Percentiles rank a stretch among this genome's conserved stretches.
phyloP scores from a whole-genome alignment of 208 protist genomes.

The Crithidia bombi region DNA sequence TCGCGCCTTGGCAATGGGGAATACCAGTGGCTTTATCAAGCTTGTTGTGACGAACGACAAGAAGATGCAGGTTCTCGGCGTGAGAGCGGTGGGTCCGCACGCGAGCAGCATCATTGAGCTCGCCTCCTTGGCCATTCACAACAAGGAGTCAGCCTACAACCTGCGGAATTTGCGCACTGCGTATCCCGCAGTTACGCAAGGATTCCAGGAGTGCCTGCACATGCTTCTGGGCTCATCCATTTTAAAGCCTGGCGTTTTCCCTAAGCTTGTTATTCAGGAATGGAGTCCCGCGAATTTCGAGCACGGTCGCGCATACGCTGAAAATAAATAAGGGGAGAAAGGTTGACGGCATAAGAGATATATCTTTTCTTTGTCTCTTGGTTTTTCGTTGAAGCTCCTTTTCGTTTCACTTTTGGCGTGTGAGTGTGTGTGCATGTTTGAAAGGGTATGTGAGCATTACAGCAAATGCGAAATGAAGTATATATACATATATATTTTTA shows the following conservation, averaged over 20 bases:
- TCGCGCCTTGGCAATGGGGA: slow-evolving; percentile 88
- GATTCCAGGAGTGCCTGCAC: slow-evolving; percentile 91
- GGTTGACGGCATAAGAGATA: neutral
- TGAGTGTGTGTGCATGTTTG: neutral
- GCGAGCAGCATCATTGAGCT: slow-evolving; percentile 91
- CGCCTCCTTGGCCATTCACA: slow-evolving; percentile 89
- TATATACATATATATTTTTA: too few species aligned
- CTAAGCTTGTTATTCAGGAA: slow-evolving; percentile 70
- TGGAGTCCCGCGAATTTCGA: slow-evolving; percentile 82
- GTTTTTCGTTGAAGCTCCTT: slow-evolving; percentile 19
- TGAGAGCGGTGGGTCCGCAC: slow-evolving; percentile 86
- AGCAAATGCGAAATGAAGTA: too few species aligned
- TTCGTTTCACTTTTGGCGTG: slow-evolving; percentile 9
- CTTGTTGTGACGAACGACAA: slow-evolving; percentile 89
- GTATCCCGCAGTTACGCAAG: slow-evolving; percentile 86
- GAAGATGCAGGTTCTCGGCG: slow-evolving; percentile 90
- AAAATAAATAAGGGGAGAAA: slow-evolving; percentile 12
- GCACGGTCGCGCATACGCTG: slow-evolving; percentile 58
- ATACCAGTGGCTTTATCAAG: slow-evolving; percentile 90
- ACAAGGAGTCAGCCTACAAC: slow-evolving; percentile 76
- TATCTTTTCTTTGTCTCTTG: slow-evolving; percentile 7
- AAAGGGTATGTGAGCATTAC: neutral
- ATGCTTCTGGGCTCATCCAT: slow-evolving; percentile 89
- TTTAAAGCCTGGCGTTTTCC: slow-evolving; percentile 89
- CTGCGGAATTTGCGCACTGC: slow-evolving; percentile 74